Conservation (phyloP, 2,329 filamentous ascomycete genomes). For the Aspergillus pseudoglaucus region DNA sequence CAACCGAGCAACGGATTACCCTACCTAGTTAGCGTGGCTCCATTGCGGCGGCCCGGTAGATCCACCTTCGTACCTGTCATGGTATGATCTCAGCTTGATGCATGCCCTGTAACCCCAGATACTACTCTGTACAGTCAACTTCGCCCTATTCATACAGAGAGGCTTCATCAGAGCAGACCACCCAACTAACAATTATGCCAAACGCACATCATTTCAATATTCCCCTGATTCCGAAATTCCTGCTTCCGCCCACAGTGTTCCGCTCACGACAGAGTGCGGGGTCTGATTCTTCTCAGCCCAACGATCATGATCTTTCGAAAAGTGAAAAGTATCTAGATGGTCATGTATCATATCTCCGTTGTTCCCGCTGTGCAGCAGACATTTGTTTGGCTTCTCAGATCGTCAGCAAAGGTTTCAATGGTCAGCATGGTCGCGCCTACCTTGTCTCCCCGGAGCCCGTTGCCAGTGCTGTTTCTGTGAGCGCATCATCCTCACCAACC, state of each 20-base stretch:
- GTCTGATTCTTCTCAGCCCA: slow-evolving; percentile 3
- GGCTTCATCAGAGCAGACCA: not conserved
- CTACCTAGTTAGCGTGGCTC: too few species aligned
- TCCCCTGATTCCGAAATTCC: slow-evolving; percentile 45
- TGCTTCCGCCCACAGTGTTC: slow-evolving; percentile 45
- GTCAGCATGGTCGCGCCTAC: slow-evolving; percentile 58
- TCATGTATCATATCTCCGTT: slow-evolving; percentile 52
- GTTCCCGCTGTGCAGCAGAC: slow-evolving; percentile 53
- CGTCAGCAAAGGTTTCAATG: slow-evolving; percentile 60
- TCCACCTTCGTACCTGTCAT: too few species aligned
- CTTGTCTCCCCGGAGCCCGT: slow-evolving; percentile 47
- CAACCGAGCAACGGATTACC: too few species aligned
- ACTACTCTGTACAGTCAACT: not conserved
- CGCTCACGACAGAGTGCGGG: slow-evolving; percentile 24
- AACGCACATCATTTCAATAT: slow-evolving; percentile 12
- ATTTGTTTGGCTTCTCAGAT: slow-evolving; percentile 55
- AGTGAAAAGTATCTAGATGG: slow-evolving; percentile 36
- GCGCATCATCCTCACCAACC: slow-evolving; percentile 20
- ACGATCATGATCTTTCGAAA: not conserved
- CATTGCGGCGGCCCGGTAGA: too few species aligned
- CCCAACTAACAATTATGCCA: slow-evolving; percentile 8
- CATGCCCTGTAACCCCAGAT: too few species aligned
- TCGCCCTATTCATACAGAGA: not conserved
- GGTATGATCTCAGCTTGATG: not conserved
- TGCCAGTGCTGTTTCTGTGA: slow-evolving; percentile 23